Conservation (phyloP, 2,329 filamentous ascomycete species). For the Diatrype stigma region DNA sequence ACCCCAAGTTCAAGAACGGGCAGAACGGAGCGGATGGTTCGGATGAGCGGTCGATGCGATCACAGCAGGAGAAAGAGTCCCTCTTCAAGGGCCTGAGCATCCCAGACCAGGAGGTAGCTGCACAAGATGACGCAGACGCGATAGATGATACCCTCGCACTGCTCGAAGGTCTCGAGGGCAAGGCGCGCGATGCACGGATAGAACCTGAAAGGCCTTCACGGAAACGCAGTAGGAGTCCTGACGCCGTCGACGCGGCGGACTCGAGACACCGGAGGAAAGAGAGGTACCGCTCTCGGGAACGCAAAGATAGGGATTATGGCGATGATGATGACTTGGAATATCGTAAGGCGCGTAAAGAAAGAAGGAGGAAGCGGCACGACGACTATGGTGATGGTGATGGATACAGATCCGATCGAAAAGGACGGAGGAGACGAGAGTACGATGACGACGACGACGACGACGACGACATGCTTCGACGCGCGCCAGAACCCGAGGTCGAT, state of each 20-base stretch:
- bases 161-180: conserved; percentile 78
- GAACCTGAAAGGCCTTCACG: conserved; percentile 38
- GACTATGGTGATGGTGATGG: conserved; percentile 51
- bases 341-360: conserved; percentile 35
- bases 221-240: conserved; percentile 58
- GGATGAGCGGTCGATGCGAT: conserved; percentile 35
- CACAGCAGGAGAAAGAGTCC: conserved; percentile 68
- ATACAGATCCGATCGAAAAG: conserved; percentile 54
- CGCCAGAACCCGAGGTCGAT: conserved; percentile 72
- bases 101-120: conserved; percentile 63
- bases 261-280: conserved; percentile 32
- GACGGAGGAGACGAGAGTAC: conserved; percentile 38
- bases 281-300: conserved; percentile 23
- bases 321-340: conserved; percentile 29
- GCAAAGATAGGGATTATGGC: conserved; percentile 31
- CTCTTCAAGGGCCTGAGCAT: conserved; percentile 89
- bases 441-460: conserved; percentile 41
- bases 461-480: conserved; percentile 60
- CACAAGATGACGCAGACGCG: conserved; percentile 50
- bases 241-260: conserved; percentile 36
- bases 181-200: conserved; percentile 37
- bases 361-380: conserved; percentile 43
- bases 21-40: conserved; percentile 31
- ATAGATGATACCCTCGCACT: conserved; percentile 92
- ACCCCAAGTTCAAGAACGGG: conserved; percentile 77